Evolutionary conservation across 768 basidiomycete genomes (phyloP), one percentile per base, ranked within the genome.

Genomic region (Rhodotorula sphaerocarpa): DNA sequence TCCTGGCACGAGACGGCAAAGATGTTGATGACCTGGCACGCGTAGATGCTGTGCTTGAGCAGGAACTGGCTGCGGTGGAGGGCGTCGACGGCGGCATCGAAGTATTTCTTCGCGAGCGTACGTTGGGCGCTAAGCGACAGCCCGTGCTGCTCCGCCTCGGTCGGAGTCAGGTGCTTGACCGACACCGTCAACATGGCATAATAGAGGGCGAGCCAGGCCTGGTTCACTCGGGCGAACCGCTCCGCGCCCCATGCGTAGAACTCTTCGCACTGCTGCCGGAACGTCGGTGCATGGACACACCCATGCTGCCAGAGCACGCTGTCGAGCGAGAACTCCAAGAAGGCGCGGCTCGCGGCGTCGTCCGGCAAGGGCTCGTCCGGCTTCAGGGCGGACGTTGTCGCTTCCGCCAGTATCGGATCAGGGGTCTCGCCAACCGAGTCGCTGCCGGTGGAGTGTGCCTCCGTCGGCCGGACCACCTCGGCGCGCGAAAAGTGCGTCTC

Each of bases 301-400:
- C 21, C 52, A 45, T 66, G 64, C 48, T 69, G 68, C 68, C 68
- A 69, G 1, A 50, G 55, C 20, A 60, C 58, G 7, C 52, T 45
- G 3, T 63, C 57, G 47, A 69, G 61, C 20, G 64, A 63, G 50
- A 50, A 66, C 2, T 47, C 39, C 55, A 69, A 28, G 30, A 63
- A 30, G 27, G 55, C 52, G 9, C 53, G 31, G 45, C 39, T 36
- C 3, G 47, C 41, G 5, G 10, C 23, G 3, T 39, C 23, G 58
- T 55, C 41, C 36, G 67, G 61, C 23, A 61, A 57, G 30, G 46
- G 9, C 34, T 47, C 16, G 44, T 11, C 20, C 28, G 10, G 18
- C 6, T 7, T 44, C 1, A 21, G 50, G 10, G 5, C 33, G 14
- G n/a, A 25, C 36, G 42, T 54, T 23, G 48, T 34, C 14, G 23